phyloP scores from a whole-genome alignment of 2,329 filamentous ascomycete genomes.

The Alternaria novae-zelandiae region DNA sequence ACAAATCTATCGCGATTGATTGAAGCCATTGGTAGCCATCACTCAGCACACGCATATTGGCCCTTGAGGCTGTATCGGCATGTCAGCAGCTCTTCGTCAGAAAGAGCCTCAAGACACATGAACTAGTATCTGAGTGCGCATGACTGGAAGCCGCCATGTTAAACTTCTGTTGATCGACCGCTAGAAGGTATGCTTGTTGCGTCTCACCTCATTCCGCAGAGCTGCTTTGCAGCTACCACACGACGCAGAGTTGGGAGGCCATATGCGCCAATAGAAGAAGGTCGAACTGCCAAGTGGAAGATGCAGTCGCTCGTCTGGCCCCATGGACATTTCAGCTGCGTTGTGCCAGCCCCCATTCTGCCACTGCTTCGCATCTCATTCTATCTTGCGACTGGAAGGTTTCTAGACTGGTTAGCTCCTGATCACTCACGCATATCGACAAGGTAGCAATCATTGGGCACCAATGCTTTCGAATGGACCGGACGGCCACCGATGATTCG shows the following conservation, averaged over 20 bases:
- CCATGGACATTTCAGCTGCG: background rate
- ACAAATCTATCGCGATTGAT: background rate
- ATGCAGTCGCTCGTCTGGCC: background rate
- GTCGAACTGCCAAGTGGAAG: background rate
- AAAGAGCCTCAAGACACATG: background rate
- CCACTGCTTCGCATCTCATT: slow-evolving; percentile 92
- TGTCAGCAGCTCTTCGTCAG: slow-evolving; percentile 16
- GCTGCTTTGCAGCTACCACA: background rate
- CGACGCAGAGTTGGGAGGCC: background rate
- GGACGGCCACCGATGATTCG: background rate
- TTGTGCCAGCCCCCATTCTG: slow-evolving; percentile 68
- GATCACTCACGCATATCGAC: background rate
- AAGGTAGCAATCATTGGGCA: background rate
- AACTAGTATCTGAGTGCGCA: background rate
- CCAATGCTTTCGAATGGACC: background rate
- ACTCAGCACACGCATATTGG: background rate
- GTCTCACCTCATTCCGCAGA: slow-evolving; percentile 15
- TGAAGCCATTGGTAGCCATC: background rate
- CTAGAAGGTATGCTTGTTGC: slow-evolving; percentile 27
- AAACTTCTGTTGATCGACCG: slow-evolving; percentile 29
- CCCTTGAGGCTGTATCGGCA: slow-evolving; percentile 13
- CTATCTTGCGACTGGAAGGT: slow-evolving; percentile 68
- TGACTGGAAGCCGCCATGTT: slow-evolving; percentile 14
- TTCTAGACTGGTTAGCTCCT: background rate
- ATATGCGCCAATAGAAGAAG: background rate